Evolutionary conservation across 768 basidiomycete genomes (phyloP), one percentile per base, ranked within the genome.

Genomic region (Lyophyllum shimeji): DNA sequence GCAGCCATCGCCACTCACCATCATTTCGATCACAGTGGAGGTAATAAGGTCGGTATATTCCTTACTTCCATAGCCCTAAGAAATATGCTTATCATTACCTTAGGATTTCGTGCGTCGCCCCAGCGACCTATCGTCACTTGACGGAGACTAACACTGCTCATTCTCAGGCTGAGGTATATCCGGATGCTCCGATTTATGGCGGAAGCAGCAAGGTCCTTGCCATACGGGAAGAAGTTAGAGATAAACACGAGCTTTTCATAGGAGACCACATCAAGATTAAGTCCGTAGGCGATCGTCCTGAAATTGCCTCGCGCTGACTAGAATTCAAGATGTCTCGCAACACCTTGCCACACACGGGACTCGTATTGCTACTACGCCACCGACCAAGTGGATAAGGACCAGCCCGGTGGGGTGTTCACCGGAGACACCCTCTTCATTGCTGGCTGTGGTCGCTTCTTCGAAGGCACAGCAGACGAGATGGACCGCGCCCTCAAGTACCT

Each of bases 381-480:
- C 29, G 74, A 79, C 55, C 69, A 76, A 20, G 60, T 67, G 21
- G 71, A 82, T 23, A 63, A 75, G 46, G 67, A 69, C 23, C 84
- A 85, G 57, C 76, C 88, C 0, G 88, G 89, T 18, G 88, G 79
- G 15, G 92, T 98, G 34, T 96, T 98, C 72, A 97, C 96, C 0
- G 96, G 96, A 15, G 94, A 97, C 67, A 97, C 94, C 1, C 84
- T 97, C 52, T 96, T 97, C 76, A 76, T 82, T 69, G 89, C 78
- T 24, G 93, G 94, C 8, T 95, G 91, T 67, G 96, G 96, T 24
- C 84, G 93, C 23, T 98, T 98, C 83, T 97, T 97, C 67, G 95
- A 98, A 67, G 92, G 93, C 46, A 82, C 80, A 2, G 87, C 81
- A 15, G 73, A 77, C 13, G 81, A 93, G 71, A 98, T 98, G 96